Base-by-base conservation (phyloP, 306 rosid species). In the Glycyrrhiza uralensis region DNA sequence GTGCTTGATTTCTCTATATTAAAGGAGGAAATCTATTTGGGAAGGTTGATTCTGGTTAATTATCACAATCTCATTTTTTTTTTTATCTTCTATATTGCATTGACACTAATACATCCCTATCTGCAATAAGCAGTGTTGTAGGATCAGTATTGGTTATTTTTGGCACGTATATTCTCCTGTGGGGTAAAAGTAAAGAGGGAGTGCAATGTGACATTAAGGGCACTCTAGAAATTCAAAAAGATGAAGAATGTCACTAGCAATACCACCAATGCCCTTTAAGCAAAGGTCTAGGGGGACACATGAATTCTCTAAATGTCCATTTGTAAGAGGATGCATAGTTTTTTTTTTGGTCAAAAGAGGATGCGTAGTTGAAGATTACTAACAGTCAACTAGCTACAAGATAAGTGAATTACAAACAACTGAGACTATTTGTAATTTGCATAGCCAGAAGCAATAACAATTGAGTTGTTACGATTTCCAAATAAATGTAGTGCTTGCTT, bases 121-220 rank as follows among this genome's bases (percentile, higher is more conserved):
- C 4, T 77, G 71, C 28, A 42, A 72, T 71, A 7, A 81, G 5
- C 96, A 93, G 98, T 58, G 73, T 85, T 70, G 66, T 82, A 61
- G 98, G 97, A 47, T 91, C 97, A 5, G n/a, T 69, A 60, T 57
- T 86, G 20, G 92, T 93, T 76, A 86, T 93, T 80, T 49, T 72
- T 47, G 97, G 97, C 67, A 79, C 87, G 85, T 93, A 91, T 72
- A 65, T 85, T 76, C 90, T 89, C 76, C 68, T 90, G 7, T 91
- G 97, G 98, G 97, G 96, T 17, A 93, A 91, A 74, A 76, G 75
- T 69, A 85, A 77, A 32, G 96, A 89, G 75, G 71, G 58, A 51
- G 77, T 66, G 62, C 82, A 71, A 41, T 14, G 5, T 41, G 24
- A 13, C 32, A 4, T 15, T 74, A 80, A 74, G 75, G 89, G 77